Percentiles rank a stretch among this genome's conserved stretches.
Evolutionary conservation across 129 eudicot species (phyloP).

Genomic region (Arctium lappa): DNA sequence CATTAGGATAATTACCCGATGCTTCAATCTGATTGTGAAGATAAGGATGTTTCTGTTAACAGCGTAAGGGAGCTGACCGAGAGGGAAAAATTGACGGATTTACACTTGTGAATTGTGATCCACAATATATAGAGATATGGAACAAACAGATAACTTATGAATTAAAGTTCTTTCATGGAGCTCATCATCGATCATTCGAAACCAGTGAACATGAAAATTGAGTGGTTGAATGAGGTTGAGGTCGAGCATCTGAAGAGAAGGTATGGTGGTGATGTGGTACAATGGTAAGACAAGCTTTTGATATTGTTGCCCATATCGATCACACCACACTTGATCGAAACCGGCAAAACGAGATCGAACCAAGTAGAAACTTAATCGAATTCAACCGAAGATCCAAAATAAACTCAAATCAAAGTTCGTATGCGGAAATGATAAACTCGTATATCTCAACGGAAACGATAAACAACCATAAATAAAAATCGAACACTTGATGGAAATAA

Average conservation of each 20-base stretch:
- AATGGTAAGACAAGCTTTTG: slow-evolving; percentile 18
- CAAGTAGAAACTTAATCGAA: no score
- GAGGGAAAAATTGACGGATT: slow-evolving; percentile 38
- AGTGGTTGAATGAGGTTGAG: neutral
- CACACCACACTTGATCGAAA: no score
- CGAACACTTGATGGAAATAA: no score
- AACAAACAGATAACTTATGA: slow-evolving; percentile 20
- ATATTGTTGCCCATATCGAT: no score
- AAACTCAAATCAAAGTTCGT: no score
- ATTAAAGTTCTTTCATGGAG: slow-evolving; percentile 6
- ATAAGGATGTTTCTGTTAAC: slow-evolving; percentile 28
- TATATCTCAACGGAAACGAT: no score
- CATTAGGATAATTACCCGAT: slow-evolving; percentile 13
- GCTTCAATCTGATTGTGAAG: slow-evolving; percentile 11
- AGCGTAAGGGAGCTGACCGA: slow-evolving; percentile 36
- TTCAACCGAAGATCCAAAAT: no score
- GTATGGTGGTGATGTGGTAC: neutral
- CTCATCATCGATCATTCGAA: neutral
- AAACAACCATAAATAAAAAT: no score
- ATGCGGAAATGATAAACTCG: no score
- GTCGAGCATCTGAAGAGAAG: slow-evolving; percentile 25
- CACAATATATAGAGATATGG: slow-evolving; percentile 36
- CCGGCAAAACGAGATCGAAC: no score
- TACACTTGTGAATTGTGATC: slow-evolving; percentile 31
- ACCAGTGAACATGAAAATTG: neutral